Base-by-base conservation (phyloP, 192 early-diverging fungal genomes). In the Pilobolus umbonatus region DNA sequence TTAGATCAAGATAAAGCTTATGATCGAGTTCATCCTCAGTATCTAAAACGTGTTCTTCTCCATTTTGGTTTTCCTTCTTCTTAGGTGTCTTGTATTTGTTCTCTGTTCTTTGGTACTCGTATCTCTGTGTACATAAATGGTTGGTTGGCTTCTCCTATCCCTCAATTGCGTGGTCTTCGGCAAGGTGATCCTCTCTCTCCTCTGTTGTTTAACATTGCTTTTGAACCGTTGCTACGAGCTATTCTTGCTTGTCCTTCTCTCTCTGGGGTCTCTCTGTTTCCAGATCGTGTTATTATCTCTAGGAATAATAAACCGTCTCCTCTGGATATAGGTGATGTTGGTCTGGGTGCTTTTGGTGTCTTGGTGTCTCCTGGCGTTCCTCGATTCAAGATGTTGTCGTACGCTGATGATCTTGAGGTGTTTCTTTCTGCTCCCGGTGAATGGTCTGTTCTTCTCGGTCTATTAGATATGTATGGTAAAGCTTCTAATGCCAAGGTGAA, bases 151-250 rank as follows among this genome's bases (percentile, higher is more conserved):
- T 1, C 4, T 0, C 40, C 62, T 2, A 42, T 65, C 22, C 1
- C 5, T 4, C 69, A 71, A 57, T 3, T 25, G 4, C 35, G 60
- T 25, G 69, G 60, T 0, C 45, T 72, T 1, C 45, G 56, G 12
- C 69, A 72, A 25, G 61, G 69, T 12, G 69, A 71, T 19, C 69
- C 63, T 24, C 40, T 68, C 8, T 57, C 59, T 10, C 65, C 65
- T 6, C 17, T 68, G 9, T 57, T 63, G 1, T 60, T 55, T 50
- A 59, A 64, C 36, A 28, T 64, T 11, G 68, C 61, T 17, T 50
- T 64, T 36, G 68, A 69, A n/a, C 68, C 58, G 1, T 32, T 64
- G 1, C 50, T 65, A 5, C 57, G 57, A 2, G 12, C 42, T 11
- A 42, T 68, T 12, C 26, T 42, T 36, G 35, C 35, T 8, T 8